Evolutionary conservation across 345 rosid species (phyloP).

Genomic region (Combretum micranthum): DNA sequence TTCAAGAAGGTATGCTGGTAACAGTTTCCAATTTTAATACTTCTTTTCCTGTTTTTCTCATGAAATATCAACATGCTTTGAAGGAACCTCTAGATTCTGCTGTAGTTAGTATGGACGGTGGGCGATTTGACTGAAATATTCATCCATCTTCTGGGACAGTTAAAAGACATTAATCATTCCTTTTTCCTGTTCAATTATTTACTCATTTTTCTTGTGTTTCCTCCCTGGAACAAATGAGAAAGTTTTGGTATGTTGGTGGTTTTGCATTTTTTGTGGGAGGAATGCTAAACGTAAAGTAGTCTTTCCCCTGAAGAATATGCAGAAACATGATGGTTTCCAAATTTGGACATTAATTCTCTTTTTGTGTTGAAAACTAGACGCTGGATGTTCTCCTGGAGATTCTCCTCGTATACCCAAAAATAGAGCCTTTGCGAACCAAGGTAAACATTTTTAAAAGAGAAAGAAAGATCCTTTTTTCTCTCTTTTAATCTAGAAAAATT

Average conservation of each 20-base stretch:
- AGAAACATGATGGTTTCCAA: slow-evolving; percentile 1
- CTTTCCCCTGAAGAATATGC: neutral
- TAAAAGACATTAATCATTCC: too few relatives aligned
- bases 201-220: too few relatives aligned
- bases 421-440: slow-evolving; percentile 70
- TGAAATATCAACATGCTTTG: neutral
- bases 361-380: slow-evolving; percentile 45
- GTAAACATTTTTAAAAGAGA: slow-evolving; percentile 24
- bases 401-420: slow-evolving; percentile 74
- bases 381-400: slow-evolving; percentile 81
- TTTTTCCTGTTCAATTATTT: too few relatives aligned
- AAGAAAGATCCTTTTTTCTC: too few relatives aligned
- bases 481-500: neutral
- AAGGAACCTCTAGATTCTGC: neutral
- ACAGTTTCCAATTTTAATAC: neutral
- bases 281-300: too few relatives aligned
- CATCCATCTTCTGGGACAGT: too few relatives aligned
- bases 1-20: slow-evolving; percentile 73
- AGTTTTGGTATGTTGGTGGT: too few relatives aligned
- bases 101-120: neutral
- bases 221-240: too few relatives aligned
- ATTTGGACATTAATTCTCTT: neutral
- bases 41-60: neutral
- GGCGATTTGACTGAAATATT: too few relatives aligned
- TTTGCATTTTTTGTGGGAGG: too few relatives aligned